These are phyloP conservation scores for Lineolata rhizophorae DNA, from an alignment of 495 filamentous ascomycete genomes.

Conservation along the genomic window DNA sequence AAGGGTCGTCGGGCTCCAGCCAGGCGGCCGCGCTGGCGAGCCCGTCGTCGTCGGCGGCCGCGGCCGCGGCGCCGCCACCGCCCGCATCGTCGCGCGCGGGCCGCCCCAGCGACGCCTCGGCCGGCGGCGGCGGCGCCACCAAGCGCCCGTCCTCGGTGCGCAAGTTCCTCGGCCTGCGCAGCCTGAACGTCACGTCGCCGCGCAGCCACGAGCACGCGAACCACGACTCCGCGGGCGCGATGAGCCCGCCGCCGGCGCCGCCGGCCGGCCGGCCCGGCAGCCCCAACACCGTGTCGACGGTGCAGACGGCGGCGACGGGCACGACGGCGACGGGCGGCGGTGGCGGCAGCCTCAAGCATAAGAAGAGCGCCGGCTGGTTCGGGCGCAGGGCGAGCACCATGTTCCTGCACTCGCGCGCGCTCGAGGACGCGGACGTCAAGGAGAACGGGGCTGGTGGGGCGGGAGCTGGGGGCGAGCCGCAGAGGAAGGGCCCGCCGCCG, in stretches of 20 bases:
- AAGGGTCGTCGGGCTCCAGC: constrained; percentile 1
- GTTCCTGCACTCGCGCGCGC: constrained; percentile 5
- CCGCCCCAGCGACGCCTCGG: neutral
- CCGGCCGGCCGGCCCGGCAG: constrained; percentile 8
- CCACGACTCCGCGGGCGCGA: constrained; percentile 6
- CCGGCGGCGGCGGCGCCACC: constrained; percentile 1
- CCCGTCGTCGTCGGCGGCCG: too few relatives aligned
- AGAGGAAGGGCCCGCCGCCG: constrained; percentile 11
- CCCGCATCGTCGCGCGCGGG: constrained; percentile 1
- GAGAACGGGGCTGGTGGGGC: constrained; percentile 3
- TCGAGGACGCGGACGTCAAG: constrained; percentile 7
- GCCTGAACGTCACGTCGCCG: neutral
- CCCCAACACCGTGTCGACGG: constrained; percentile 6
- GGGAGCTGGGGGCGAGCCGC: constrained; percentile 6
- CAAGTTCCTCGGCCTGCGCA: constrained; percentile 9
- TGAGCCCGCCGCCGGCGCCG: neutral
- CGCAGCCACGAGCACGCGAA: neutral
- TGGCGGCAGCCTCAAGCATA: constrained; percentile 7
- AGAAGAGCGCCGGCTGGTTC: constrained; percentile 9
- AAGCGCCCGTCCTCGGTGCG: constrained; percentile 14
- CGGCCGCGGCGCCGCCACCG: constrained; percentile 4
- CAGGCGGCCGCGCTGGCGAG: neutral
- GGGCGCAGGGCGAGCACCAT: constrained; percentile 17
- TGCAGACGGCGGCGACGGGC: constrained; percentile 2
- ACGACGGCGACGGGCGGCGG: constrained; percentile 4